Evolutionary conservation across 441 rosid species (phyloP), one percentile per base, ranked within the genome.

Genomic region (Erodium texanum): DNA sequence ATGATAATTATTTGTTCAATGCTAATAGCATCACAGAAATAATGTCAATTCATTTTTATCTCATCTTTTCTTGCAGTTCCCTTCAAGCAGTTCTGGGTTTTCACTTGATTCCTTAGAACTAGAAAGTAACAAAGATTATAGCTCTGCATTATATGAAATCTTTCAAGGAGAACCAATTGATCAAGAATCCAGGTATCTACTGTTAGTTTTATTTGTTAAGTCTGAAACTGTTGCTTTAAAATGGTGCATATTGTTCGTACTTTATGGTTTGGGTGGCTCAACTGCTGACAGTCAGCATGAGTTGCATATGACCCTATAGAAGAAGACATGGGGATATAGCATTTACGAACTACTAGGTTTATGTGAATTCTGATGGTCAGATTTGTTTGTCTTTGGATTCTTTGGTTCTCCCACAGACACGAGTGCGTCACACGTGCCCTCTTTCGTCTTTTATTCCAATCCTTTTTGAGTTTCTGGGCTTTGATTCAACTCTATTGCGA

Each of bases 11-110:
- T 70, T 68, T 68, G 18, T 64, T 48, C 19, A 18, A 9, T 63
- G 32, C 7, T 63, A n/a, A 29, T 27, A 27, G 41, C 12, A 63
- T 63, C 16, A 29, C 64, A 64, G 12, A 64, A 65, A 64, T 36
- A 65, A 7, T 34, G 9, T 27, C 41, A 65, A 32, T 63, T 68
- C 65, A 20, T 58, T 73, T 64, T 20, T 62, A 27, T 24, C 50
- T 68, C 14, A 59, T 64, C 23, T 50, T 82, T 78, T 71, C 64
- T 82, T 87, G 85, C 95, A 96, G 99, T 92, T 92, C 81, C 93
- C 98, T 48, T 89, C 86, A 71, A 80, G 69, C 81, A 78, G 77
- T 77, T 77, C 87, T 14, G 86, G 85, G 71, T 74, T 83, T 78
- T 77, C 87, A 67, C 76, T 82, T 71, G 89, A 83, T 72, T 80